Percentiles rank a stretch among this genome's conserved stretches.
phyloP scores from a whole-genome alignment of 176 grass and related monocot species.

The Calamus simplicifolius region DNA sequence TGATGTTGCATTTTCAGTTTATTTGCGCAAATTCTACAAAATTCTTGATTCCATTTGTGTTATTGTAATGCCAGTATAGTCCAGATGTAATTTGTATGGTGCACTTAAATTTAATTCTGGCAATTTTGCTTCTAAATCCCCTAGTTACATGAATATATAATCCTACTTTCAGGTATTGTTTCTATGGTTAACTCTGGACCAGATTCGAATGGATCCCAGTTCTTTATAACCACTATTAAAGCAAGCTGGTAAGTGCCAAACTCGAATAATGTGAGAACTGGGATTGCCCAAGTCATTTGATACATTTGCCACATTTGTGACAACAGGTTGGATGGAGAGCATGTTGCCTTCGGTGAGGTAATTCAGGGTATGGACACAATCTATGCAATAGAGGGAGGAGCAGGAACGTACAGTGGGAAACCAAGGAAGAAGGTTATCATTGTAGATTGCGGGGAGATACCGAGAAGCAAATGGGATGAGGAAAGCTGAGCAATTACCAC shows the following conservation, averaged over 20 bases:
- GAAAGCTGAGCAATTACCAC: slow-evolving; percentile 20
- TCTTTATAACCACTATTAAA: slow-evolving; percentile 97
- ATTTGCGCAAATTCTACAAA: too few relatives aligned
- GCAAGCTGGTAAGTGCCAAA: slow-evolving; percentile 49
- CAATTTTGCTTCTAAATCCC: too few relatives aligned
- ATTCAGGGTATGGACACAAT: slow-evolving; percentile 91
- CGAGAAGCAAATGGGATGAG: slow-evolving; percentile 59
- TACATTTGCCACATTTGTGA: too few relatives aligned
- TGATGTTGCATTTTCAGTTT: too few relatives aligned
- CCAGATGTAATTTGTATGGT: too few relatives aligned
- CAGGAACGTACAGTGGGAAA: slow-evolving; percentile 88
- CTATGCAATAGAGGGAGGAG: slow-evolving; percentile 84
- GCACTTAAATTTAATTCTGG: too few relatives aligned
- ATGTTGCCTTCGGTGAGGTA: slow-evolving; percentile 81
- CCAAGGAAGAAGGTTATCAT: slow-evolving; percentile 78
- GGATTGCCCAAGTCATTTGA: too few relatives aligned
- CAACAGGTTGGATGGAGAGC: slow-evolving; percentile 86
- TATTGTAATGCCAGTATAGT: too few relatives aligned
- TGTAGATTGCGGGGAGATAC: slow-evolving; percentile 73
- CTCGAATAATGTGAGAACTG: not conserved
- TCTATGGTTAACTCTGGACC: slow-evolving; percentile 72
- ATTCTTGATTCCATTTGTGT: too few relatives aligned
- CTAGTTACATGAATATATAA: not conserved
- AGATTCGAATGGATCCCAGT: slow-evolving; percentile 91
- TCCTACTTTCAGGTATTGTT: slow-evolving; percentile 49